Evolutionary conservation across 2,329 filamentous ascomycete genomes (phyloP).

Genomic region (Malbranchea cinnamomea): DNA sequence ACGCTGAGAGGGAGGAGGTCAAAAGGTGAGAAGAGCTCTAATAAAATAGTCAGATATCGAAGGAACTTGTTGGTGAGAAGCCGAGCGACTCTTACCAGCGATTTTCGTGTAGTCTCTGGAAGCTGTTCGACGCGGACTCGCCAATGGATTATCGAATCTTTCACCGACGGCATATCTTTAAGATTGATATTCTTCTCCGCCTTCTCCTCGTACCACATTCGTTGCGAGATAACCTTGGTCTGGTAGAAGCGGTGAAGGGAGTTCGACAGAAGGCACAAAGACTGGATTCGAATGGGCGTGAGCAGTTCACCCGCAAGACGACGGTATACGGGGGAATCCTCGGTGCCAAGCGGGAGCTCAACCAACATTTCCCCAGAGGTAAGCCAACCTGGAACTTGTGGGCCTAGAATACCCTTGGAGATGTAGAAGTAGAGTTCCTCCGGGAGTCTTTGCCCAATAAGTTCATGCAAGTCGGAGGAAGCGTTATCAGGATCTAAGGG

Average conservation of each 20-base stretch:
- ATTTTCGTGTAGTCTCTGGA: slow-evolving; percentile 27
- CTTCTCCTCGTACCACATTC: slow-evolving; percentile 65
- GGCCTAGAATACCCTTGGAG: slow-evolving; percentile 64
- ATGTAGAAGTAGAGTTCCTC: slow-evolving; percentile 85
- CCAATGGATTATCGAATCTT: slow-evolving; percentile 49
- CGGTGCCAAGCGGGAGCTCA: slow-evolving; percentile 71
- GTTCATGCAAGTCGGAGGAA: slow-evolving; percentile 73
- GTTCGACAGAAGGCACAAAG: slow-evolving; percentile 63
- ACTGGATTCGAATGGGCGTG: slow-evolving; percentile 57
- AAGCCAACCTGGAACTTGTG: slow-evolving; percentile 67
- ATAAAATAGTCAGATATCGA: neutral
- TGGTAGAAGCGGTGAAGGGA: slow-evolving; percentile 72
- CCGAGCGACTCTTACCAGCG: slow-evolving; percentile 10
- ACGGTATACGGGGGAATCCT: slow-evolving; percentile 65
- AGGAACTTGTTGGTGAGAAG: slow-evolving; percentile 1
- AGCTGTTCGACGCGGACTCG: slow-evolving; percentile 46
- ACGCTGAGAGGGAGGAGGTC: slow-evolving; percentile 40
- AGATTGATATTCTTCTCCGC: slow-evolving; percentile 52
- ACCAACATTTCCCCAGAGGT: slow-evolving; percentile 65
- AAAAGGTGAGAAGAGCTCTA: slow-evolving; percentile 12
- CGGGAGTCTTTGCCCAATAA: slow-evolving; percentile 78
- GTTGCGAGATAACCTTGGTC: slow-evolving; percentile 61
- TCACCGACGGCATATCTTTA: slow-evolving; percentile 37
- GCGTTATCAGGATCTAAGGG: slow-evolving; percentile 59
- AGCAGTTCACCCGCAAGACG: slow-evolving; percentile 62